phyloP scores from a whole-genome alignment of 306 rosid genomes.

The Vicia sativa region DNA sequence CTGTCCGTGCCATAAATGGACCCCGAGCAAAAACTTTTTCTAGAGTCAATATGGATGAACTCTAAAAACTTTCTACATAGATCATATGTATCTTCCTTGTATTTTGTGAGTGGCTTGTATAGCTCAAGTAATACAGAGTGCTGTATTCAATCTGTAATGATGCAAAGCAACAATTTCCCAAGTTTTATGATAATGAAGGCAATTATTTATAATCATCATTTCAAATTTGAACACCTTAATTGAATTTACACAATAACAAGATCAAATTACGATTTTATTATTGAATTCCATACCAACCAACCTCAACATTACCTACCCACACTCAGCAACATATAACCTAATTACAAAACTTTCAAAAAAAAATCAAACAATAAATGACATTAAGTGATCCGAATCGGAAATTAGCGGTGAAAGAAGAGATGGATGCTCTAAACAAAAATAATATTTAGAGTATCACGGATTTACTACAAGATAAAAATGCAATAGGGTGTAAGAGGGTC shows the following conservation, averaged over 20 bases:
- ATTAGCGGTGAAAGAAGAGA: no score
- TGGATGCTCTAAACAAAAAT: no score
- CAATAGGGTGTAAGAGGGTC: no score
- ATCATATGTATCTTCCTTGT: neutral
- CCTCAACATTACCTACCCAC: no score
- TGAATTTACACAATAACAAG: neutral
- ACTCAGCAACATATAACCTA: no score
- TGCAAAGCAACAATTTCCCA: neutral
- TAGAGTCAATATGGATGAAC: neutral
- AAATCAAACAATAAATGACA: no score
- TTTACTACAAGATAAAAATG: no score
- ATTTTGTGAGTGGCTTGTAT: neutral
- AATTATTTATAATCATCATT: neutral
- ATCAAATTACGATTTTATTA: neutral
- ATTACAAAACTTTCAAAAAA: no score
- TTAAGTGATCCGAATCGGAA: no score
- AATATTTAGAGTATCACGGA: no score
- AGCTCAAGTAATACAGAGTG: constrained; percentile 13
- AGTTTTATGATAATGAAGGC: neutral
- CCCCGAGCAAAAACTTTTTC: constrained; percentile 21
- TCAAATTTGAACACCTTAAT: no score
- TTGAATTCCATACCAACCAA: neutral
- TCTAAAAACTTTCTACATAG: neutral
- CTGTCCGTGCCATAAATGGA: neutral
- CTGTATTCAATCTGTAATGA: neutral